Evolutionary conservation across 1,284 basidiomycete species (phyloP).

Genomic region (Heterobasidion occidentale): DNA sequence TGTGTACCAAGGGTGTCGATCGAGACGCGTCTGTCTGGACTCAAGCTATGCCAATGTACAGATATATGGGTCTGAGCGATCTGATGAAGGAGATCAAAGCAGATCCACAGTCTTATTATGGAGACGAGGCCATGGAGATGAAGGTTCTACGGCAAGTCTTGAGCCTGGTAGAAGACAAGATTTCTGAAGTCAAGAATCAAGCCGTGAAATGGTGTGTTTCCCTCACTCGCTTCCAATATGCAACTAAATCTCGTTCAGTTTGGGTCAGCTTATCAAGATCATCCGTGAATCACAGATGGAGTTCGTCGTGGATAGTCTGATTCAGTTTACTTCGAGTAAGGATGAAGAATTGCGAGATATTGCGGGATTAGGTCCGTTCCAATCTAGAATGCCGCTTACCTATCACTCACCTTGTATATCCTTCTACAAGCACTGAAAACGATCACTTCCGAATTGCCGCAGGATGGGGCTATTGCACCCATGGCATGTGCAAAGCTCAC

Average conservation of each 20-base stretch:
- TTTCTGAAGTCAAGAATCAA: constrained; percentile 97
- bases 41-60: constrained; percentile 20
- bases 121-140: constrained; percentile 78
- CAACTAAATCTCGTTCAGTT: constrained; percentile 31
- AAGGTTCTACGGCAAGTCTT: constrained; percentile 79
- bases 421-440: constrained; percentile 75
- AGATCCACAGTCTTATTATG: constrained; percentile 59
- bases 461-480: constrained; percentile 69
- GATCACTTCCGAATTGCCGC: constrained; percentile 84
- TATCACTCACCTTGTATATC: constrained; percentile 1
- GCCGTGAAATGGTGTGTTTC: constrained; percentile 82
- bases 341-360: constrained; percentile 93
- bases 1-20: constrained; percentile 27
- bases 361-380: constrained; percentile 73
- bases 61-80: constrained; percentile 94
- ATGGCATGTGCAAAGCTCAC: constrained; percentile 82
- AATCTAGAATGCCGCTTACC: not conserved
- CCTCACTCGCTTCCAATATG: not conserved
- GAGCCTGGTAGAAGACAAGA: constrained; percentile 83
- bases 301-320: constrained; percentile 79
- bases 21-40: not conserved
- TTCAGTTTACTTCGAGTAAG: constrained; percentile 76
- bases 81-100: constrained; percentile 80
- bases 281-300: constrained; percentile 80
- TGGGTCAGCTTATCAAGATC: constrained; percentile 84